phyloP scores from a whole-genome alignment of 495 filamentous ascomycete species.

The Annulohypoxylon moriforme region DNA sequence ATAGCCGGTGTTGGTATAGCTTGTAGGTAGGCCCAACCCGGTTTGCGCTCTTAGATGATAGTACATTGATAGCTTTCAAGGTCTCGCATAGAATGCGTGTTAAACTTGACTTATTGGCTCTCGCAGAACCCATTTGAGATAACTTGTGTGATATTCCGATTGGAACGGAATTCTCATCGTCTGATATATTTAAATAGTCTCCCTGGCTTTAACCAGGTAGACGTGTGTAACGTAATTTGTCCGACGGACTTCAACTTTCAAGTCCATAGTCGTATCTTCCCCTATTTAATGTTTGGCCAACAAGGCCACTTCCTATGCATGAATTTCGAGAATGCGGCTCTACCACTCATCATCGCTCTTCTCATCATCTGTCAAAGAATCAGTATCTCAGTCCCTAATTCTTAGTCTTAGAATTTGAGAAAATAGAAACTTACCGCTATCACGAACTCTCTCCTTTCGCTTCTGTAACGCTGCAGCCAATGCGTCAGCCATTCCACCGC shows the following conservation, averaged over 20 bases:
- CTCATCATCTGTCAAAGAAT: conserved; percentile 73
- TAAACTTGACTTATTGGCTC: not conserved
- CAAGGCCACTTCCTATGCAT: not conserved
- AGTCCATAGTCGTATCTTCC: not conserved
- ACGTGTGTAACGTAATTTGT: not conserved
- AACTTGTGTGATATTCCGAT: not conserved
- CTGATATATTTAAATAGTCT: not conserved
- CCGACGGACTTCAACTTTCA: not conserved
- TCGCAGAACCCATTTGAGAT: not conserved
- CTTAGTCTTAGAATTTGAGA: not conserved
- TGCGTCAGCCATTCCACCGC: conserved; percentile 80
- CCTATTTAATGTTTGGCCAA: not conserved
- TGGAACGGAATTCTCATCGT: not conserved
- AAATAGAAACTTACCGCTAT: conserved; percentile 78
- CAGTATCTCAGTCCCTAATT: conserved; percentile 43
- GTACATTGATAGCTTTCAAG: conserved; percentile 25
- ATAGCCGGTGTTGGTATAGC: conserved; percentile 7
- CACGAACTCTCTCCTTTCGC: conserved; percentile 88
- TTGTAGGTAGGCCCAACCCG: conserved; percentile 1
- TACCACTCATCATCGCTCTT: conserved; percentile 84
- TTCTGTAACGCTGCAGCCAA: conserved; percentile 79
- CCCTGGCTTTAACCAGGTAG: not conserved
- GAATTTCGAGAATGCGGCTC: conserved; percentile 36
- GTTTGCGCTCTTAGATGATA: conserved; percentile 23
- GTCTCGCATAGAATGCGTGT: conserved; percentile 7